phyloP scores from a whole-genome alignment of 2,329 filamentous ascomycete genomes.

The Phaeoacremonium minimum region DNA sequence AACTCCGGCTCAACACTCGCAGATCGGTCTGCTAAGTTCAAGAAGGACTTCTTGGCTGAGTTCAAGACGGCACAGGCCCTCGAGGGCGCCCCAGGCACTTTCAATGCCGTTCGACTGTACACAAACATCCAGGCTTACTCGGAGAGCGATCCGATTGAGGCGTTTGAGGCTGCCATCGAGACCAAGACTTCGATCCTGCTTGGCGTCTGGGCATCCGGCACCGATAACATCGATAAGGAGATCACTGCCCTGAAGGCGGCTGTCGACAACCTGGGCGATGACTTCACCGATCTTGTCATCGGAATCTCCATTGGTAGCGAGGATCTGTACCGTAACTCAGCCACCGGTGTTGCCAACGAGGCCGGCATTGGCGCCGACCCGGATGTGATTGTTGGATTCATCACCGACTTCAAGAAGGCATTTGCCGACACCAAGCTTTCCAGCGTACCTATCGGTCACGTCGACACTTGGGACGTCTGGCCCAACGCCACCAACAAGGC shows the following conservation, averaged over 20 bases:
- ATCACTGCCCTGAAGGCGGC: conserved; percentile 55
- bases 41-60: conserved; percentile 42
- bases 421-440: conserved; percentile 40
- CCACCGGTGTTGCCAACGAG: conserved; percentile 49
- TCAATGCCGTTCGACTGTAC: conserved; percentile 60
- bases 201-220: conserved; percentile 59
- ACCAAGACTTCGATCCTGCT: conserved; percentile 57
- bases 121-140: conserved; percentile 63
- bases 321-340: conserved; percentile 60
- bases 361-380: conserved; percentile 58
- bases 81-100: conserved; percentile 43
- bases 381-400: conserved; percentile 58
- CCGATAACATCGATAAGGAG: conserved; percentile 52
- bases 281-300: conserved; percentile 52
- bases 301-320: conserved; percentile 64
- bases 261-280: conserved; percentile 44
- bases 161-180: conserved; percentile 66
- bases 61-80: conserved; percentile 37
- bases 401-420: conserved; percentile 41
- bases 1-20: conserved; percentile 44
- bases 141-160: conserved; percentile 73
- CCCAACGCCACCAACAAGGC: conserved; percentile 53
- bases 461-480: conserved; percentile 66
- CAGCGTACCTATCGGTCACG: conserved; percentile 53
- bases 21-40: conserved; percentile 47